These are phyloP conservation scores for Atractiella rhizophila DNA, from an alignment of 768 basidiomycete genomes.

Conservation along the genomic window DNA sequence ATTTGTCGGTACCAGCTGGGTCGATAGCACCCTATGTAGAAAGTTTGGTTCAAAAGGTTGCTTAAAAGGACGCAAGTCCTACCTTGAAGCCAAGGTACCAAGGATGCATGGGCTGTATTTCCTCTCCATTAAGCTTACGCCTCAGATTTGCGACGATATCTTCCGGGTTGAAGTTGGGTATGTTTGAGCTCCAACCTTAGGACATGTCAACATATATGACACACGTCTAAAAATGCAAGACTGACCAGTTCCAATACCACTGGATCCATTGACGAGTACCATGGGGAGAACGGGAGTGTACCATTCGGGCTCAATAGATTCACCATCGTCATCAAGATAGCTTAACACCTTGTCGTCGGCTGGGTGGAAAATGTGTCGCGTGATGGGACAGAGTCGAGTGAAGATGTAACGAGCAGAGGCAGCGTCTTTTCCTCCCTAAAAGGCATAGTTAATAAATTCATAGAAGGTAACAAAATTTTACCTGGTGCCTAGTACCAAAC, in stretches of 20 bases:
- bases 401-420: conserved; percentile 91
- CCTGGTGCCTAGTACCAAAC: conserved; percentile 55
- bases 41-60: background rate
- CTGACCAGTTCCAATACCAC: conserved; percentile 88
- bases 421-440: conserved; percentile 72
- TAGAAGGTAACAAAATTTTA: conserved; percentile 9
- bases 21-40: conserved; percentile 43
- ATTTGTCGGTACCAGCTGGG: conserved; percentile 38
- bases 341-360: conserved; percentile 66
- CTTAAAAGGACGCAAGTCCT: conserved; percentile 1
- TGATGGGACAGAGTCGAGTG: conserved; percentile 49
- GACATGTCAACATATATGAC: background rate
- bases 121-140: conserved; percentile 60
- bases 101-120: conserved; percentile 59
- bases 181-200: conserved; percentile 72
- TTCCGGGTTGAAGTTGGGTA: conserved; percentile 74
- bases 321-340: conserved; percentile 62
- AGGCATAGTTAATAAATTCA: no score
- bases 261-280: conserved; percentile 74
- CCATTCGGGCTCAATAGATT: conserved; percentile 70
- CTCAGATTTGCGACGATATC: conserved; percentile 76
- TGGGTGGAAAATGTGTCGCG: conserved; percentile 52
- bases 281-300: conserved; percentile 76
- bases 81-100: conserved; percentile 84
- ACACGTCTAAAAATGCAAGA: background rate